A percentile compares a stretch with the other conserved stretches of the same genome.
Conservation (phyloP, 805 yeast genomes). For the Yarrowia alimentaria region DNA sequence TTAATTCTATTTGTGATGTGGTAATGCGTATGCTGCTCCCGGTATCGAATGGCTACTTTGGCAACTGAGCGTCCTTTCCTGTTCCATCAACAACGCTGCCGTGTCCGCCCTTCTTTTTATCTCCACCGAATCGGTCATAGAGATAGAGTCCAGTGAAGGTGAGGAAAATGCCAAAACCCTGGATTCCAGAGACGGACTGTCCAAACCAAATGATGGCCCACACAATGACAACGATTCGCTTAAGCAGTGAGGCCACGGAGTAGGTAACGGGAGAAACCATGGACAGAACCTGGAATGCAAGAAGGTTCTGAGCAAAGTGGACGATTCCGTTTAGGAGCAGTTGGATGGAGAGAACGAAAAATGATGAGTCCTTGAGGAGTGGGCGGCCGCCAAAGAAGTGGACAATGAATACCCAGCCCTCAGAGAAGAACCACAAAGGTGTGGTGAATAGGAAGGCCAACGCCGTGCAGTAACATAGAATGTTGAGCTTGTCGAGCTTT, state of each 20-base stretch:
- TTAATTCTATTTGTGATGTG: constrained; percentile 1
- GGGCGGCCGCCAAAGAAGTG: constrained; percentile 23
- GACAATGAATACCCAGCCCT: constrained; percentile 42
- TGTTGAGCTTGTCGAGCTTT: constrained; percentile 77
- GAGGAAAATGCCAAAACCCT: constrained; percentile 45
- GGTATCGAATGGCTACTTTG: too few relatives aligned
- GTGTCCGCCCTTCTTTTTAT: constrained; percentile 31
- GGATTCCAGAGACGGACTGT: constrained; percentile 41
- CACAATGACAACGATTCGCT: constrained; percentile 78
- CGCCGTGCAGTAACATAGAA: constrained; percentile 74
- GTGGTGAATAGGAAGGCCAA: constrained; percentile 69
- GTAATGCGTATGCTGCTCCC: constrained; percentile 8
- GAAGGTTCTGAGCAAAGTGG: constrained; percentile 75
- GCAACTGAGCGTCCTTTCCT: constrained; percentile 28
- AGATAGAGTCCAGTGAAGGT: constrained; percentile 45
- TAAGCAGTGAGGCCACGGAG: constrained; percentile 83
- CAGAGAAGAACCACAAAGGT: constrained; percentile 70
- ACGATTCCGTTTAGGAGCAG: constrained; percentile 66
- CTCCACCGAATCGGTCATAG: constrained; percentile 46
- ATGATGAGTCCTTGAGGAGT: constrained; percentile 20
- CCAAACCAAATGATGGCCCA: constrained; percentile 70
- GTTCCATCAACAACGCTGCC: constrained; percentile 24
- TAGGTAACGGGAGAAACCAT: constrained; percentile 80
- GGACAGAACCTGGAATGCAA: constrained; percentile 79
- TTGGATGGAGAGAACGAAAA: constrained; percentile 34